phyloP scores from a whole-genome alignment of 306 rosid genomes.

The Castanea mollissima region DNA sequence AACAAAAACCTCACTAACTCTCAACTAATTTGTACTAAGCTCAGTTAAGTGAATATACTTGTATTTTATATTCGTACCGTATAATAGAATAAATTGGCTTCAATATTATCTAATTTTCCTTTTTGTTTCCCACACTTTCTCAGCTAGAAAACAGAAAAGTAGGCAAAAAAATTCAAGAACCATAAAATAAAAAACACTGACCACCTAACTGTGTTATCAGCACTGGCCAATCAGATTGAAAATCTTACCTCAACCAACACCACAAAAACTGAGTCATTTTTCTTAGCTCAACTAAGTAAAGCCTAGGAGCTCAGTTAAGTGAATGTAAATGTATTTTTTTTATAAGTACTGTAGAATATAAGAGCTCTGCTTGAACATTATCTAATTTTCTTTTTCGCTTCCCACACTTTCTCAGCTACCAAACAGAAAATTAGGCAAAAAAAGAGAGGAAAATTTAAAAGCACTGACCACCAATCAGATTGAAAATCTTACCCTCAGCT shows the following conservation, averaged over 20 bases:
- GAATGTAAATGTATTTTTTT: no score
- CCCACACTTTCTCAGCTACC: neutral
- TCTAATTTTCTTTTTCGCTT: neutral
- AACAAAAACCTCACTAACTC: neutral
- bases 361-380: neutral
- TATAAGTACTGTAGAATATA: neutral
- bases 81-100: neutral
- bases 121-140: neutral
- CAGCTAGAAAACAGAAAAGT: neutral
- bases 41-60: neutral
- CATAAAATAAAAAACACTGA: conserved; percentile 11
- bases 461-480: conserved; percentile 60
- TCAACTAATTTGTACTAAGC: no score
- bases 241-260: no score
- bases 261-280: no score
- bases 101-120: neutral
- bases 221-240: conserved; percentile 38
- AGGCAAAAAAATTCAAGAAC: neutral
- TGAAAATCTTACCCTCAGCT: no score
- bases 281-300: no score
- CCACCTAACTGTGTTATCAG: conserved; percentile 21
- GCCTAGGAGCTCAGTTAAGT: no score
- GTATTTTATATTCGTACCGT: neutral
- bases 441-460: neutral
- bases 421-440: neutral